Evolutionary conservation across 2,329 filamentous ascomycete genomes (phyloP).

Genomic region (Colletotrichum eremochloae): DNA sequence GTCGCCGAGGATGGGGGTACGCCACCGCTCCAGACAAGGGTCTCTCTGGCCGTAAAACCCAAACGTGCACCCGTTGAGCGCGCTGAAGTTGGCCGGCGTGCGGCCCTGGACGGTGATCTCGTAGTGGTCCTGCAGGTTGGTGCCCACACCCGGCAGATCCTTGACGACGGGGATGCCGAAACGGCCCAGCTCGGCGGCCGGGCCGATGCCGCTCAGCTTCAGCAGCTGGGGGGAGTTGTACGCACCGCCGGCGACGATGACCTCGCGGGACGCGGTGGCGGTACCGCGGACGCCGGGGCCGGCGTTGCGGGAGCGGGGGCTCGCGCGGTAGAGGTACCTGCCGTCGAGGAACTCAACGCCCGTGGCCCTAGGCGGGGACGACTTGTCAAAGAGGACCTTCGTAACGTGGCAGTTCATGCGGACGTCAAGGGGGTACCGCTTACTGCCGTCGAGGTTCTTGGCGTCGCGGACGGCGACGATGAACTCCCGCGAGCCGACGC

Average conservation of each 20-base stretch:
- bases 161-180: conserved; percentile 59
- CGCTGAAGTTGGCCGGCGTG: conserved; percentile 53
- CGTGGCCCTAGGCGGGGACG: conserved; percentile 56
- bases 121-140: conserved; percentile 71
- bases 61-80: conserved; percentile 50
- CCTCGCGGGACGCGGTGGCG: conserved; percentile 57
- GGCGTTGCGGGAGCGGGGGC: conserved; percentile 51
- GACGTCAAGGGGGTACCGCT: conserved; percentile 69
- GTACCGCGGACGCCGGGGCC: conserved; percentile 37
- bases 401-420: conserved; percentile 61
- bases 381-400: conserved; percentile 59
- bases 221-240: conserved; percentile 68
- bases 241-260: conserved; percentile 64
- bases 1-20: conserved; percentile 56
- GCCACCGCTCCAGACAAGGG: conserved; percentile 50
- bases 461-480: conserved; percentile 64
- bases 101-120: conserved; percentile 61
- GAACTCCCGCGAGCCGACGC: conserved; percentile 69
- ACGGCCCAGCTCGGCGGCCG: conserved; percentile 54
- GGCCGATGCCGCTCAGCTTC: conserved; percentile 64
- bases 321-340: conserved; percentile 60
- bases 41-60: conserved; percentile 50
- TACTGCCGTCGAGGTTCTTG: conserved; percentile 61
- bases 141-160: conserved; percentile 71
- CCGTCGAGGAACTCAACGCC: conserved; percentile 65